Conservation (phyloP, 208 protist species). For the Borovskyia barvae region DNA sequence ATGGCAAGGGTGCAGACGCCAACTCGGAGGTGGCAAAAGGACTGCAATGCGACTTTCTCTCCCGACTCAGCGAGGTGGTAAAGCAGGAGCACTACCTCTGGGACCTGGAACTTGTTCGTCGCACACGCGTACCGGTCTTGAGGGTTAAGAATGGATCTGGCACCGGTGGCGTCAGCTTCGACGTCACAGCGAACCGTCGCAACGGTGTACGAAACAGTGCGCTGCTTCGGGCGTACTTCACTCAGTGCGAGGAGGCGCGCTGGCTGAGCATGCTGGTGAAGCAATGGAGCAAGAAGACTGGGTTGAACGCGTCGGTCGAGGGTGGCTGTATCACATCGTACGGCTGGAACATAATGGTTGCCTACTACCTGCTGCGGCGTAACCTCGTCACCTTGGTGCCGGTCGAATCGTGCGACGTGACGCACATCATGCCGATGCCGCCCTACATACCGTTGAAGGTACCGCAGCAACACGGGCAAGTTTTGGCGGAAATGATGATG, state of each 20-base stretch:
- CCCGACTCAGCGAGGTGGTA: conserved; percentile 18
- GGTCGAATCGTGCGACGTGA: conserved; percentile 46
- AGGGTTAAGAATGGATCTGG: conserved; percentile 34
- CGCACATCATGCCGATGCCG: conserved; percentile 30
- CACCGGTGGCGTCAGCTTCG: conserved; percentile 47
- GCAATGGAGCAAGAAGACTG: conserved; percentile 80
- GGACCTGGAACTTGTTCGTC: conserved; percentile 70
- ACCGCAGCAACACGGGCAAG: conserved; percentile 17
- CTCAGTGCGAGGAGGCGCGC: conserved; percentile 56
- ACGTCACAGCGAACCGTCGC: conserved; percentile 74
- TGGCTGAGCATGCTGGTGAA: conserved; percentile 82
- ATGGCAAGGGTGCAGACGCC: conserved; percentile 57
- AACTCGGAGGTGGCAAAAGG: conserved; percentile 61
- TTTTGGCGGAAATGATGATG: conserved; percentile 58
- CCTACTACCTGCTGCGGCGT: conserved; percentile 77
- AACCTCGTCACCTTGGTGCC: conserved; percentile 53
- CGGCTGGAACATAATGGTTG: conserved; percentile 86
- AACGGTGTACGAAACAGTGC: conserved; percentile 89
- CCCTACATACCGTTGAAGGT: conserved; percentile 23
- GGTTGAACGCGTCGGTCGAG: conserved; percentile 63
- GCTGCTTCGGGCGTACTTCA: conserved; percentile 72
- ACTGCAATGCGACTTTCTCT: conserved; percentile 66
- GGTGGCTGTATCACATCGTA: conserved; percentile 86
- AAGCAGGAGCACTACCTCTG: conserved; percentile 41
- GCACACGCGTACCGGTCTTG: conserved; percentile 83